Percentiles rank a stretch among this genome's conserved stretches.
phyloP scores from a whole-genome alignment of 108 stramenopile genomes.

The Skeletonema costatum region DNA sequence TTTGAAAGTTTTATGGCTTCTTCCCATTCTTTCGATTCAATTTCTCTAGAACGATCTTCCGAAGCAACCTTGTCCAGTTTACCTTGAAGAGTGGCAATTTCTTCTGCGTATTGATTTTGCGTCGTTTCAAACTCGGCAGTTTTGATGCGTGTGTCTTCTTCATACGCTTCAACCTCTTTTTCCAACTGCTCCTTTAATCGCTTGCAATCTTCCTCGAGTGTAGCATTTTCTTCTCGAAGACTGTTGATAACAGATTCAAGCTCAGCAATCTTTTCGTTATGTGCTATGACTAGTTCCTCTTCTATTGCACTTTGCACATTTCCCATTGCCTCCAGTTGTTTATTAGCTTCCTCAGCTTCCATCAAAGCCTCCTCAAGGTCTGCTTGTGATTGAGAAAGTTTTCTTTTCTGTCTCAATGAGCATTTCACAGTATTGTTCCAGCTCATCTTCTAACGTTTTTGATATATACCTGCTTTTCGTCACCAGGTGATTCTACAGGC shows the following conservation, averaged over 20 bases:
- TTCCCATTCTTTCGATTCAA: conserved; percentile 62
- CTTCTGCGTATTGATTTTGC: conserved; percentile 62
- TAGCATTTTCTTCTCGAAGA: conserved; percentile 57
- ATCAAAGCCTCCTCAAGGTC: conserved; percentile 58
- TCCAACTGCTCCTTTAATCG: conserved; percentile 71
- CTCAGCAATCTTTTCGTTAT: conserved; percentile 53
- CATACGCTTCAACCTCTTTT: conserved; percentile 69
- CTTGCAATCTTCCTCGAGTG: conserved; percentile 61
- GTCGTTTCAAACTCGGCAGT: conserved; percentile 45
- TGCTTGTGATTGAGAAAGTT: conserved; percentile 68
- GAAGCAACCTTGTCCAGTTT: conserved; percentile 52
- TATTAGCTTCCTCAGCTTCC: conserved; percentile 30
- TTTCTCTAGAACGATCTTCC: conserved; percentile 48
- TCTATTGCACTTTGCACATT: conserved; percentile 6
- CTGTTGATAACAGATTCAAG: conserved; percentile 30
- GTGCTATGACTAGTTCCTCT: conserved; percentile 11
- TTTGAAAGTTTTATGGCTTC: conserved; percentile 37
- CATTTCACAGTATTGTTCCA: conserved; percentile 88
- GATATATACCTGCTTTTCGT: conserved; percentile 73
- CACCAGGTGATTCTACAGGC: conserved; percentile 13
- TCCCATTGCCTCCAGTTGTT: conserved; percentile 17
- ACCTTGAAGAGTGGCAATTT: conserved; percentile 58
- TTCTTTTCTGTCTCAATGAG: conserved; percentile 85
- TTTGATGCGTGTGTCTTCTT: conserved; percentile 64
- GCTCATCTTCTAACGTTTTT: conserved; percentile 86